Evolutionary conservation across 495 filamentous ascomycete species (phyloP), one percentile per base, ranked within the genome.

Genomic region (Tuber brumale): DNA sequence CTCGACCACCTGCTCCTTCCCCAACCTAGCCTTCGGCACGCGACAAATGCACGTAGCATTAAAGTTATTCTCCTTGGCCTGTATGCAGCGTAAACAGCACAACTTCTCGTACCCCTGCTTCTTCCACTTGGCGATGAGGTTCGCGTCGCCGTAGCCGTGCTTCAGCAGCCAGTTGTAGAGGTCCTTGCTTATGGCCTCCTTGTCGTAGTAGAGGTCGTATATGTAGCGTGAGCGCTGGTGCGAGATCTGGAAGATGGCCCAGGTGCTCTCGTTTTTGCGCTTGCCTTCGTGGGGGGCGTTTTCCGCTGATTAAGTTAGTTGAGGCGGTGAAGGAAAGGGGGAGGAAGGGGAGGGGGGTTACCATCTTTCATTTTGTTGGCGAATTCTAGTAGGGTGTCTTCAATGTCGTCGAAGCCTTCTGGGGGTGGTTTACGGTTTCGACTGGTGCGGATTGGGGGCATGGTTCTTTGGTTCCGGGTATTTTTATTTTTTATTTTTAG

Each of bases 1-100:
- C 84, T 97, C 91, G 39, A 98, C 90, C 44, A 89, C 91, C 83
- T 97, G 92, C 57, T 93, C 91, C 76, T 97, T 94, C 82, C 96
- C 96, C 81, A 99, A 84, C 84, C 97, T 91, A 39, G 92, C 92
- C 82, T 94, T 92, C 14, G 96, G 95, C 71, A 98, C 95, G 69
- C 95, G 93, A 84, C 95, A 99, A 80, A 99, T 95, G 83, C 95
- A 99, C 5, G 96, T 99, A 66, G 92, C 90, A 84, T 95, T 96
- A 87, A 98, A 98, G 84, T 98, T 98, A 37, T 95, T 97, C 87
- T 99, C 96, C 84, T 97, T 97, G 5, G 95, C 97, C 84, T 99
- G 95, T 74, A 99, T 94, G 85, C 95, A 99, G 77, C 94, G 91
- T 73, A 97, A 87, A 83, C 95, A 99, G 84, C 95, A 99, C 12